Percentiles rank a stretch among this genome's conserved stretches.
phyloP scores from a whole-genome alignment of 768 basidiomycete species.

The Suillus luteus region DNA sequence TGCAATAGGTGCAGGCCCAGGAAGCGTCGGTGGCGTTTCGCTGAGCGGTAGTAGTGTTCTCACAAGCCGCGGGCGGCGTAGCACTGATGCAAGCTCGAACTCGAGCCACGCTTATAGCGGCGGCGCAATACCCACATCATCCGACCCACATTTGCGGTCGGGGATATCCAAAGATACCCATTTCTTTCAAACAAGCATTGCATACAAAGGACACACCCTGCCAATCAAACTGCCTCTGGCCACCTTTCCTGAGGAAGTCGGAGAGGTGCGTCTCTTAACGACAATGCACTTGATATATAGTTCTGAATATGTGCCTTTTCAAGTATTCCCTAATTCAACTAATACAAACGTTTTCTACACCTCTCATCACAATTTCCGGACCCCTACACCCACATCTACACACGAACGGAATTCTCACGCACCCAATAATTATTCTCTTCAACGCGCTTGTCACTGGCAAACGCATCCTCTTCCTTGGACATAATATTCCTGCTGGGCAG shows the following conservation, averaged over 20 bases:
- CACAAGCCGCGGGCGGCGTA: conserved; percentile 54
- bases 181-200: conserved; percentile 85
- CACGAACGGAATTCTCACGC: conserved; percentile 86
- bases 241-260: conserved; percentile 93
- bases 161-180: conserved; percentile 84
- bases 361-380: conserved; percentile 60
- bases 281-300: neutral
- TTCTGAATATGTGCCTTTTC: conserved; percentile 16
- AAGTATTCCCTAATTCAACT: conserved; percentile 93
- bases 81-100: conserved; percentile 73
- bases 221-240: conserved; percentile 91
- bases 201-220: conserved; percentile 78
- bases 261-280: conserved; percentile 68
- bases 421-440: conserved; percentile 93
- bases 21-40: conserved; percentile 33
- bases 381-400: conserved; percentile 91
- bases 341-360: conserved; percentile 76
- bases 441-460: conserved; percentile 96
- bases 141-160: conserved; percentile 50
- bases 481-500: conserved; percentile 84
- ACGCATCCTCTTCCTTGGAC: conserved; percentile 93
- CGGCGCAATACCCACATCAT: conserved; percentile 42
- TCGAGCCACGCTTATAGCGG: conserved; percentile 54
- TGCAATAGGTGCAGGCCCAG: conserved; percentile 46
- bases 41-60: conserved; percentile 45